A percentile compares a stretch with the other conserved stretches of the same genome.
phyloP scores from a whole-genome alignment of 257 asterid species.

The Ehretia macrophylla region DNA sequence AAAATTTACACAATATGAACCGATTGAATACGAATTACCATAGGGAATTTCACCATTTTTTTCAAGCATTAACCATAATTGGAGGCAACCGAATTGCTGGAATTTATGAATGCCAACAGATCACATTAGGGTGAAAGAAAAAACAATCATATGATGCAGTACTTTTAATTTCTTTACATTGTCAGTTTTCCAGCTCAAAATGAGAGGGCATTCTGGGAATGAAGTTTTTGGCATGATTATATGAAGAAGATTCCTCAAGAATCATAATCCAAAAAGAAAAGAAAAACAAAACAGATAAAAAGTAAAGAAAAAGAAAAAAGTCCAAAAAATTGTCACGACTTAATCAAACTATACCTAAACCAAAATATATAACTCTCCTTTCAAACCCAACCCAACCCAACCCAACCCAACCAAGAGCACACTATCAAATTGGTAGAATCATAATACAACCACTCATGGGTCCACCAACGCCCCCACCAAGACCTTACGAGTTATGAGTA shows the following conservation, averaged over 20 bases:
- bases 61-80: no score
- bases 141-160: not conserved
- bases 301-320: not conserved
- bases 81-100: not conserved
- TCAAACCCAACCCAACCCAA: constrained; percentile 15
- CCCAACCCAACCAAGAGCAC: not conserved
- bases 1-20: no score
- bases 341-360: constrained; percentile 14
- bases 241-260: constrained; percentile 12
- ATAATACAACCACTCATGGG: constrained; percentile 41
- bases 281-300: not conserved
- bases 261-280: constrained; percentile 5
- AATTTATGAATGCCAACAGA: not conserved
- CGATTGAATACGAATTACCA: no score
- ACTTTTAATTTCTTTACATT: not conserved
- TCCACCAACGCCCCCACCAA: constrained; percentile 26
- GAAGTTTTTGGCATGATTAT: not conserved
- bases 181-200: not conserved
- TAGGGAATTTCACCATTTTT: no score
- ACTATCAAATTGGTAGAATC: constrained; percentile 22
- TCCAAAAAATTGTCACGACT: not conserved
- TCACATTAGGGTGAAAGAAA: not conserved
- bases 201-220: not conserved
- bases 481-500: constrained; percentile 6
- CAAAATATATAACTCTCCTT: constrained; percentile 18